Conservation (phyloP, 1,284 basidiomycete genomes). For the Agroathelia rolfsii region DNA sequence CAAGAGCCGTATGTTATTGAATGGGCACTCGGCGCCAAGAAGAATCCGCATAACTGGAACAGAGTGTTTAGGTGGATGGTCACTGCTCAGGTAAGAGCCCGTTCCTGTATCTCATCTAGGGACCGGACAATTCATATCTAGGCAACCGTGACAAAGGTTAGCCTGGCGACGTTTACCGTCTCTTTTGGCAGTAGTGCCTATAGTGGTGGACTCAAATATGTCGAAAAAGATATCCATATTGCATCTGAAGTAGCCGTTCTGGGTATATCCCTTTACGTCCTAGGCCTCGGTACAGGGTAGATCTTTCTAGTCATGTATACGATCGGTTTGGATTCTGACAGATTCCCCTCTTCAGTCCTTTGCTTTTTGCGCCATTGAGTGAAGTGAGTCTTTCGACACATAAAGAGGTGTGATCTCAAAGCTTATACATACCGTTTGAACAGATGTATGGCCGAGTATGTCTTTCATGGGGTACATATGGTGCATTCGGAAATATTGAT, state of each 20-base stretch:
- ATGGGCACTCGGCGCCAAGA: slow-evolving; percentile 44
- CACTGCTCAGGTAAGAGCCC: slow-evolving; percentile 47
- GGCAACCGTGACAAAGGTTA: slow-evolving; percentile 19
- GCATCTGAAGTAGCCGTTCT: slow-evolving; percentile 45
- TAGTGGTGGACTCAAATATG: slow-evolving; percentile 42
- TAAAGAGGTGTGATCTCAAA: too few relatives aligned
- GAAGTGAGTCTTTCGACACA: slow-evolving; percentile 36
- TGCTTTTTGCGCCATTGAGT: slow-evolving; percentile 54
- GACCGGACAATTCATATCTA: slow-evolving; percentile 4
- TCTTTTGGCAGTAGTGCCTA: slow-evolving; percentile 56
- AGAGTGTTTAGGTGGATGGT: slow-evolving; percentile 39
- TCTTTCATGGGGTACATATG: slow-evolving; percentile 16
- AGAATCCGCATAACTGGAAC: slow-evolving; percentile 59
- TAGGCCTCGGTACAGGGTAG: slow-evolving; percentile 36
- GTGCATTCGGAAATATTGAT: slow-evolving; percentile 1
- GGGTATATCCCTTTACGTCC: slow-evolving; percentile 52
- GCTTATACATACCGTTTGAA: slow-evolving; percentile 1
- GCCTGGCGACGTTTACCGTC: slow-evolving; percentile 48
- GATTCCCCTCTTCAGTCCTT: slow-evolving; percentile 27
- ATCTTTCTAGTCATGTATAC: too few relatives aligned
- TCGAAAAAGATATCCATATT: slow-evolving; percentile 38
- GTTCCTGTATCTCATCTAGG: slow-evolving; percentile 8
- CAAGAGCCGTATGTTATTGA: slow-evolving; percentile 47
- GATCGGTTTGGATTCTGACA: too few relatives aligned
- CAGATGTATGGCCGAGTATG: slow-evolving; percentile 43